phyloP scores from a whole-genome alignment of 768 basidiomycete species.

The Sporobolomyces pararoseus region DNA sequence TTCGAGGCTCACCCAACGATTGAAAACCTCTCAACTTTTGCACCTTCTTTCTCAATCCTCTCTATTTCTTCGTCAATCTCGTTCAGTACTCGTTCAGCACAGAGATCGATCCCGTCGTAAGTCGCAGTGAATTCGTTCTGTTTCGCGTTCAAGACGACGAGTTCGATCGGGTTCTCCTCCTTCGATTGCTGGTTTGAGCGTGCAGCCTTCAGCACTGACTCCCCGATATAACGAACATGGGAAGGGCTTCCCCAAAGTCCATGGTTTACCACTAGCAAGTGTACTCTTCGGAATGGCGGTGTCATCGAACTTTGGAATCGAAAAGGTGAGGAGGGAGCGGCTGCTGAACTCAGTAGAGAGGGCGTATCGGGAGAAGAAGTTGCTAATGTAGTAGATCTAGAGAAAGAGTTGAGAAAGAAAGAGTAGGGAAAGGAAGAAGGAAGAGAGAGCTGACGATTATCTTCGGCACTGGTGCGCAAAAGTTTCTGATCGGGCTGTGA shows the following conservation, averaged over 20 bases:
- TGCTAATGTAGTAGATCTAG: too few relatives aligned
- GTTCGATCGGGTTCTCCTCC: conserved; percentile 47
- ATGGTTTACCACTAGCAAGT: conserved; percentile 43
- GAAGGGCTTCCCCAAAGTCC: conserved; percentile 77
- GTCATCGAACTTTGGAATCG: neutral
- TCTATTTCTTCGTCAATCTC: conserved; percentile 65
- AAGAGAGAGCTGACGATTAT: too few relatives aligned
- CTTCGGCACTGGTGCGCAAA: too few relatives aligned
- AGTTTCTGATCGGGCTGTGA: too few relatives aligned
- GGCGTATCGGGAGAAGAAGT: too few relatives aligned
- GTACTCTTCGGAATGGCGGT: neutral
- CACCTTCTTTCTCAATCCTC: conserved; percentile 55
- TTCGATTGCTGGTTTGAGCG: conserved; percentile 22
- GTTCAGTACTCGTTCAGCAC: conserved; percentile 70
- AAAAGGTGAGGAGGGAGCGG: neutral
- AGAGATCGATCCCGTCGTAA: conserved; percentile 81
- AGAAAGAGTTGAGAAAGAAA: too few relatives aligned
- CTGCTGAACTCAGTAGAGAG: neutral
- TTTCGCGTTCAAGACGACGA: conserved; percentile 65
- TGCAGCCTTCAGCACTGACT: conserved; percentile 51
- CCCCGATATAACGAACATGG: conserved; percentile 61
- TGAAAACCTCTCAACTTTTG: conserved; percentile 54
- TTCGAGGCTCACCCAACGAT: conserved; percentile 34
- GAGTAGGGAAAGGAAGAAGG: too few relatives aligned
- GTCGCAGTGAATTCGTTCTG: conserved; percentile 62